A percentile compares a stretch with the other conserved stretches of the same genome.
These are phyloP conservation scores for Kalanchoe fedtschenkoi DNA, from an alignment of 164 flowering plant species.

Conservation along the genomic window DNA sequence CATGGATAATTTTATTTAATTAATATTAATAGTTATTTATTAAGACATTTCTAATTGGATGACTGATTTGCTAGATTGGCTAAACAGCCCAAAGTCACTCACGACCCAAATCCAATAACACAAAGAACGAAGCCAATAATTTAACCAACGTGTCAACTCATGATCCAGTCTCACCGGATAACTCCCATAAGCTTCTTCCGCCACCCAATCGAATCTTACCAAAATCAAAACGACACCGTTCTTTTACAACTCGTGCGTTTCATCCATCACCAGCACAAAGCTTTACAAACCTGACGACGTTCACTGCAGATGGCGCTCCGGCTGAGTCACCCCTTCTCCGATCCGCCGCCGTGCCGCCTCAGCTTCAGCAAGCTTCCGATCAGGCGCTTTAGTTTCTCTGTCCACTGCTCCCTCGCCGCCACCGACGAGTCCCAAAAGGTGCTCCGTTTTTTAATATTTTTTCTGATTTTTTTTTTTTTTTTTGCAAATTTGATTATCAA, in stretches of 20 bases:
- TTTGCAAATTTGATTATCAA: too few species aligned
- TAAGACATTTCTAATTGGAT: too few species aligned
- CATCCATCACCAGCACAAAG: neutral
- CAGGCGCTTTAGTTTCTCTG: neutral
- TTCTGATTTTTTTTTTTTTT: neutral
- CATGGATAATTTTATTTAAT: too few species aligned
- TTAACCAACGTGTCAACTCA: neutral
- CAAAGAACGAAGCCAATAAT: neutral
- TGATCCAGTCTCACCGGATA: neutral
- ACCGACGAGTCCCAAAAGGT: neutral
- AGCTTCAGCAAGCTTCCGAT: neutral
- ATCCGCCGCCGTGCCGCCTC: neutral
- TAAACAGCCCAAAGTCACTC: too few species aligned
- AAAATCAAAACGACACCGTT: neutral
- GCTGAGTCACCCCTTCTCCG: neutral
- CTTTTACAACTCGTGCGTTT: neutral
- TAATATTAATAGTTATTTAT: too few species aligned
- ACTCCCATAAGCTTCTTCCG: neutral
- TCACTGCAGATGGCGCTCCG: neutral
- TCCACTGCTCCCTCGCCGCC: neutral
- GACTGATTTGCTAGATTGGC: too few species aligned
- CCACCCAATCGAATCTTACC: neutral
- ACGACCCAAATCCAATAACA: too few species aligned
- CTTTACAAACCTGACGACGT: too few species aligned
- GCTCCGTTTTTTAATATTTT: neutral